Evolutionary conservation across 2,329 filamentous ascomycete genomes (phyloP).

Genomic region (Dactylellina haptotyla): DNA sequence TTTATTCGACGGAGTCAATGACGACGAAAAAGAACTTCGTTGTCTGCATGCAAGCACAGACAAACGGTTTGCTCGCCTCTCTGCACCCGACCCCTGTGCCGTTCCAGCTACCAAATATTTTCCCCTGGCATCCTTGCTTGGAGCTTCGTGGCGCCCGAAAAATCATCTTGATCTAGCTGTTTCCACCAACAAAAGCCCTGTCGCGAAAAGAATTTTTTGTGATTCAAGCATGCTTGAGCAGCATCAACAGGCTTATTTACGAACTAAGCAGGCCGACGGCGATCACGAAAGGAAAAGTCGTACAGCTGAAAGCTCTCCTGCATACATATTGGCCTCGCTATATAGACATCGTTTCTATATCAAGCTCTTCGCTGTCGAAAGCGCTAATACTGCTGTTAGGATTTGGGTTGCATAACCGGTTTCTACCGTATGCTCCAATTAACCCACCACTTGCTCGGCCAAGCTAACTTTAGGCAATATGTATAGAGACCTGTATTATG

Average conservation of each 20-base stretch:
- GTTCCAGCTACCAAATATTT: conserved; percentile 11
- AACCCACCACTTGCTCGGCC: neutral
- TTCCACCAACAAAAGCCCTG: neutral
- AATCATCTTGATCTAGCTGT: neutral
- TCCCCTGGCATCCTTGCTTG: neutral
- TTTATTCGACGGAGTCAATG: neutral
- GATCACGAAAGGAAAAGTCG: neutral
- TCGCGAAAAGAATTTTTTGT: conserved; percentile 1
- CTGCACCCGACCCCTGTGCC: conserved; percentile 6
- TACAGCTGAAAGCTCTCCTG: neutral
- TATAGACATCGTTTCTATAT: neutral
- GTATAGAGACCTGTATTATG: neutral
- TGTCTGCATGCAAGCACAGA: conserved; percentile 3
- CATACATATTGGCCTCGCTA: neutral
- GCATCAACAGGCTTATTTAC: neutral
- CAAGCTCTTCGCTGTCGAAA: neutral
- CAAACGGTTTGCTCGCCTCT: conserved; percentile 9
- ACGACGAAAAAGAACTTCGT: neutral
- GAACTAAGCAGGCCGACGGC: neutral
- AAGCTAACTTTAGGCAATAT: neutral
- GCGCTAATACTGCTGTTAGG: neutral
- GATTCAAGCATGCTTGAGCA: too few relatives aligned
- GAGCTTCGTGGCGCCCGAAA: conserved; percentile 5
- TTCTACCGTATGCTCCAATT: neutral
- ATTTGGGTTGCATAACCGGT: neutral